Evolutionary conservation across 2,329 filamentous ascomycete genomes (phyloP), one percentile per base, ranked within the genome.

Genomic region (Alternaria tenuissima): DNA sequence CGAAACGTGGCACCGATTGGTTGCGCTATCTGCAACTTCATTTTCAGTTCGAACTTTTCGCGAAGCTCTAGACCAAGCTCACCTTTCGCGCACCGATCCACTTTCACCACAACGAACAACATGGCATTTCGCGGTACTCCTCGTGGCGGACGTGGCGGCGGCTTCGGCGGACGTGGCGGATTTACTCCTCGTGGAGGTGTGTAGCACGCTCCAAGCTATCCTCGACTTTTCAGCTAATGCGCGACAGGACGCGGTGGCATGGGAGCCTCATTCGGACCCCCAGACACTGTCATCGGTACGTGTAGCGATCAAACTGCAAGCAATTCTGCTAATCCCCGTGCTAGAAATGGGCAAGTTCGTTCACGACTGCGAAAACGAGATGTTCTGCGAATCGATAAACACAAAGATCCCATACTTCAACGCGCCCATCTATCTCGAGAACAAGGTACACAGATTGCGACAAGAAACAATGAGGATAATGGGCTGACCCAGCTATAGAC

Each of bases 351-450:
- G 95, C 80, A 88, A 88, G 68, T 96, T 98, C 82, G 82, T 97
- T 79, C 95, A 99, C 84, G 89, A 93, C 60, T 94, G 92, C 83
- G 95, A 99, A 82, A 94, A 94, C 79, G 95, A 99, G 82, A 95
- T 99, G 87, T 91, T 99, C 72, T 97, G 94, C 91, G 90, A 93
- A 81, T 96, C 92, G 70, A 90, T 91, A 81, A 98, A 97, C 85
- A 85, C 91, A 73, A 98, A 98, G 84, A 91, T 99, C 67, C 95
- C 95, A 64, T 96, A 96, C 85, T 99, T 99, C 90, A 98, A 97
- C 85, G 95, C 95, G 63, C 93, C 93, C 70, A 96, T 99, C 81
- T 99, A 95, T 84, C 90, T 98, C 75, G 94, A 98, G 87, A 99
- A 98, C 86, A 99, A 98, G 87, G 91, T 90, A 76, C 46, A 51